Evolutionary conservation across 2,329 filamentous ascomycete genomes (phyloP), one percentile per base, ranked within the genome.

Genomic region (Sporothrix sp.): DNA sequence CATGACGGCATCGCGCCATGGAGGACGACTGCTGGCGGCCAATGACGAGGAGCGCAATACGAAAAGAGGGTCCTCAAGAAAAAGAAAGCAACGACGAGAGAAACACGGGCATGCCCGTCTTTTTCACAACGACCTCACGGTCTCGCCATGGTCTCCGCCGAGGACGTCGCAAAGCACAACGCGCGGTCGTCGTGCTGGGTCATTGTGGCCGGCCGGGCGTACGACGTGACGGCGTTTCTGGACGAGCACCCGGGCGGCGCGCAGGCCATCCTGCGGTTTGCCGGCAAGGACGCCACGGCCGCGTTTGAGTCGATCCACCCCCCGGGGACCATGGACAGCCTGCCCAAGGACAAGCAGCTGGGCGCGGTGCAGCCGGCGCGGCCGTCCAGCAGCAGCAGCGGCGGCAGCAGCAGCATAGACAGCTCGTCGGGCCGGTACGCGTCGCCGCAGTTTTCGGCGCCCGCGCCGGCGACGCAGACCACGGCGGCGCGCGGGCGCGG

Each of bases 211-310:
- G 44, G 44, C 21, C n/a, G n/a, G 6, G 44, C 23, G 7, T 47
- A 47, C 33, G 44, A 47, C 16, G 23, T 47, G 33, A 47, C 44
- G 1, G 32, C 27, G 6, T 47, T 47, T 47, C 33, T 47, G 4
- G 44, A 38, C 33, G 33, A 47, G n/a, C 44, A 47, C 14, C 44
- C 44, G 7, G 44, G 44, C 23, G 44, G 44, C n/a, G 23, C 33
- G 9, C 23, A 14, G 8, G 18, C 32, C 10, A 28, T 47, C 7
- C 14, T 47, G 2, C 44, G 44, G 20, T 37, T 37, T 30, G 44
- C 44, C 33, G 44, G 44, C 4, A 33, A 23, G 23, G 44, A 47
- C 7, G 44, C 44, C 7, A 47, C 44, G 3, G 33, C n/a, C 13
- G 44, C 25, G 32, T 47, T 30, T 35, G 33, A 21, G 11, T 21